Base-by-base conservation (phyloP, 2,329 filamentous ascomycete genomes). In the Scedosporium apiospermum region DNA sequence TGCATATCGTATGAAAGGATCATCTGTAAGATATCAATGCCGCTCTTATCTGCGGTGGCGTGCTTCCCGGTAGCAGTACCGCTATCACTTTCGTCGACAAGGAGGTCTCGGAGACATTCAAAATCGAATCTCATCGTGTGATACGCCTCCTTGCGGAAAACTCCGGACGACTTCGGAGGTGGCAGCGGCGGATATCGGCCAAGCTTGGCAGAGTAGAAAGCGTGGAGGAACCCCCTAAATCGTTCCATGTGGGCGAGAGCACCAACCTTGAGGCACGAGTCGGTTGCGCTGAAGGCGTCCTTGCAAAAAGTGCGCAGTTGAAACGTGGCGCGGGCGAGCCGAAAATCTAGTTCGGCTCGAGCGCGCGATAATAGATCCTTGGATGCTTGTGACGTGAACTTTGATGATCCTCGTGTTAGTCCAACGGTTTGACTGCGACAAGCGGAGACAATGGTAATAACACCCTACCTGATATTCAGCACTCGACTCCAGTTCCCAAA, bases 171-270 rank as follows among this genome's bases (percentile, higher is more conserved):
- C 46, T 79, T 74, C 26, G 75, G 70, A 34, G 58, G 34, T 1
- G 75, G 71, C 2, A 76, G 75, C 0, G 89, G 89, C 0, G 90
- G 90, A 73, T 89, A 93, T 66, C 87, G 88, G 4, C 89, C 88
- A 38, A 91, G 80, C 62, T 86, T 86, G 0, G 81, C 78, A 1
- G 84, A 77, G 69, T 91, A 93, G 68, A 86, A 88, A 0, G 79
- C 78, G 27, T 87, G 78, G 1, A 95, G 72, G 65, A 90, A 89
- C 7, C 82, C 80, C 57, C 89, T 81, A 71, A 93, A 93, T 1
- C 83, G 82, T 65, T 91, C 86, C 1, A 93, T 80, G 67, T 95
- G 90, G 3, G 82, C 79, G 65, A 86, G 78, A 3, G 84, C 82
- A 0, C 80, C 82, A 1, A 78, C 72, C 1, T 85, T 78, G 1